phyloP scores from a whole-genome alignment of 108 stramenopile genomes.

The Mediolabrus comicus region DNA sequence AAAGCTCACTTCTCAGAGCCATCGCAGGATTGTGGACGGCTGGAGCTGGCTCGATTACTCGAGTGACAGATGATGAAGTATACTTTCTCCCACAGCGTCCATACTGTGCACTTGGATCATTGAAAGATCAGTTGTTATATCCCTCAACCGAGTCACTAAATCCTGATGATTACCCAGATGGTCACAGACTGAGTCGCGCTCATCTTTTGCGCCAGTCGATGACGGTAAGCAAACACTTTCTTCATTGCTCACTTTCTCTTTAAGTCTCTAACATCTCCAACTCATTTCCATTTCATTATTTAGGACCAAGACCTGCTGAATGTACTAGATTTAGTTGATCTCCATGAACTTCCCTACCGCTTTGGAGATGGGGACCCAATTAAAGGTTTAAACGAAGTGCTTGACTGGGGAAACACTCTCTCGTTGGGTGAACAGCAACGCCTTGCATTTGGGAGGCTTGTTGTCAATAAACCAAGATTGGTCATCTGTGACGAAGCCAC shows the following conservation, averaged over 20 bases:
- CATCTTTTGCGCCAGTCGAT: constrained; percentile 52
- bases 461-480: constrained; percentile 85
- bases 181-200: constrained; percentile 43
- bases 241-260: not conserved
- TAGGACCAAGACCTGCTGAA: constrained; percentile 57
- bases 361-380: constrained; percentile 81
- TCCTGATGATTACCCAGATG: constrained; percentile 57
- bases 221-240: constrained; percentile 4
- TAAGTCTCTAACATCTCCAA: not conserved
- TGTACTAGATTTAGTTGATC: constrained; percentile 72
- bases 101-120: constrained; percentile 87
- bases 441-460: constrained; percentile 90
- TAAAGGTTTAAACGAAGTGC: constrained; percentile 64
- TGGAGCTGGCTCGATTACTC: constrained; percentile 77
- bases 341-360: constrained; percentile 61
- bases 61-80: constrained; percentile 70
- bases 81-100: constrained; percentile 96
- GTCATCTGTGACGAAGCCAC: constrained; percentile 95
- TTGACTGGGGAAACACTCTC: constrained; percentile 91
- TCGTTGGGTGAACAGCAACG: constrained; percentile 96
- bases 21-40: constrained; percentile 92
- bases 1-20: constrained; percentile 81
- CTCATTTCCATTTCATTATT: not conserved
- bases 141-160: constrained; percentile 53
- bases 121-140: constrained; percentile 92